A percentile compares a stretch with the other conserved stretches of the same genome.
These are phyloP conservation scores for Amanita pallidorosea DNA, from an alignment of 768 basidiomycete genomes.

Conservation along the genomic window DNA sequence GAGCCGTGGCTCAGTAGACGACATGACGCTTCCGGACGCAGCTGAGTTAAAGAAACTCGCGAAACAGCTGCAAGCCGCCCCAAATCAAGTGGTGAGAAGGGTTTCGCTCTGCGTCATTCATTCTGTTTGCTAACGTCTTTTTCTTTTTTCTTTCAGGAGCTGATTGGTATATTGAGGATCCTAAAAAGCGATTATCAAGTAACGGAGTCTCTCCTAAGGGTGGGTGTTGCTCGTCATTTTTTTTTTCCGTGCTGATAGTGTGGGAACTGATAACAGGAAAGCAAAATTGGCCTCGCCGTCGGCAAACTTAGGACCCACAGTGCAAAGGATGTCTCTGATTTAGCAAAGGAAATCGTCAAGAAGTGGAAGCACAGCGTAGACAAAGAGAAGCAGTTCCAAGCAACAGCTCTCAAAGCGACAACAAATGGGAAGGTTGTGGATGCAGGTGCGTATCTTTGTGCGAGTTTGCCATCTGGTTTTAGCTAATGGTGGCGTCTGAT, in stretches of 20 bases:
- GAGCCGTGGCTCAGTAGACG: conserved; percentile 15
- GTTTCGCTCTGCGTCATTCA: conserved; percentile 24
- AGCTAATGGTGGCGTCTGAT: not conserved
- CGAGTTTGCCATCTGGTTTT: not conserved
- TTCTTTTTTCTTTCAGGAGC: conserved; percentile 35
- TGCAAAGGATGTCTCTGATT: conserved; percentile 61
- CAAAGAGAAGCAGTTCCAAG: conserved; percentile 32
- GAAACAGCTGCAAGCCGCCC: conserved; percentile 63
- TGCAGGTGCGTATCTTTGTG: conserved; percentile 1
- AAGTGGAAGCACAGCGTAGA: conserved; percentile 90
- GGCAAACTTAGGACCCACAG: conserved; percentile 77
- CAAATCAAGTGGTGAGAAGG: conserved; percentile 43
- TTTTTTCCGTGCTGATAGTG: conserved; percentile 18
- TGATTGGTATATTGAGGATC: conserved; percentile 43
- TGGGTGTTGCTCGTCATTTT: conserved; percentile 36
- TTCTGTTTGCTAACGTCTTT: conserved; percentile 20
- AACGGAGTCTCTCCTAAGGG: conserved; percentile 65
- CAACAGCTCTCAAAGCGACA: conserved; percentile 9
- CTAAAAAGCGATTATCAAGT: conserved; percentile 61
- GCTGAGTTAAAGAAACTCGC: conserved; percentile 72
- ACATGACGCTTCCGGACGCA: conserved; percentile 30
- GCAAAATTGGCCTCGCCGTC: conserved; percentile 85
- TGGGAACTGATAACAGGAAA: conserved; percentile 48
- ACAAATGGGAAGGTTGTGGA: conserved; percentile 21
- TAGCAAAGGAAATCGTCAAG: conserved; percentile 86